Conservation (phyloP, 108 stramenopile species). For the Mayamaea pseudoterrestris region DNA sequence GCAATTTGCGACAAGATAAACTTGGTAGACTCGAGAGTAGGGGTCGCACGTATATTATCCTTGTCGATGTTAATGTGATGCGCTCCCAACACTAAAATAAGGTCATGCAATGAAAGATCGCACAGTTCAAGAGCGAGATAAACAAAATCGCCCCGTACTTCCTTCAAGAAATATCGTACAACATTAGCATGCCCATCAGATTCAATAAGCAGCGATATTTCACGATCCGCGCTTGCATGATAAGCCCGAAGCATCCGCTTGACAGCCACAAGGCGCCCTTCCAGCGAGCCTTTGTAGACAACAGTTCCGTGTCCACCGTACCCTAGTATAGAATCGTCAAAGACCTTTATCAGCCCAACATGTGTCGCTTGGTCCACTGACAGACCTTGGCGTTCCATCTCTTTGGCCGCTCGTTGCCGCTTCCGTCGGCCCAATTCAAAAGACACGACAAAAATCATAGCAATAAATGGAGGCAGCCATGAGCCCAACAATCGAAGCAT, state of each 20-base stretch:
- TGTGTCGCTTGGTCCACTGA: neutral
- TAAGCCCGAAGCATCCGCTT: conserved; percentile 91
- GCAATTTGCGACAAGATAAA: conserved; percentile 72
- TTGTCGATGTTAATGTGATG: neutral
- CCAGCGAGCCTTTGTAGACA: conserved; percentile 83
- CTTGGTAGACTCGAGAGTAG: conserved; percentile 21
- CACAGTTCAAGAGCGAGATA: conserved; percentile 92
- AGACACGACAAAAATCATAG: conserved; percentile 60
- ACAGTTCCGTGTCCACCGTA: conserved; percentile 95
- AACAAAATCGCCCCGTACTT: conserved; percentile 87
- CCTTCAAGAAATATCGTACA: conserved; percentile 82
- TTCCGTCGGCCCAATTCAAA: conserved; percentile 77
- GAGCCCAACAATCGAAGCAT: conserved; percentile 54
- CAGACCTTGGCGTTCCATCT: neutral
- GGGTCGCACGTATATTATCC: conserved; percentile 1
- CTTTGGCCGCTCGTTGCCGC: conserved; percentile 37
- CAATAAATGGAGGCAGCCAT: conserved; percentile 76
- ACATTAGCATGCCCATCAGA: conserved; percentile 89
- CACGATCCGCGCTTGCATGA: conserved; percentile 85
- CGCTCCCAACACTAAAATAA: conserved; percentile 48
- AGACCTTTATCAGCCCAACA: conserved; percentile 64
- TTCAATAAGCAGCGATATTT: conserved; percentile 88
- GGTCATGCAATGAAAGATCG: conserved; percentile 77
- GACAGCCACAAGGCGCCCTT: conserved; percentile 86
- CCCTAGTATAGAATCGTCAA: conserved; percentile 74